These are phyloP conservation scores for Trichoderma aggressivum DNA, from an alignment of 2,329 filamentous ascomycete species.

Conservation along the genomic window DNA sequence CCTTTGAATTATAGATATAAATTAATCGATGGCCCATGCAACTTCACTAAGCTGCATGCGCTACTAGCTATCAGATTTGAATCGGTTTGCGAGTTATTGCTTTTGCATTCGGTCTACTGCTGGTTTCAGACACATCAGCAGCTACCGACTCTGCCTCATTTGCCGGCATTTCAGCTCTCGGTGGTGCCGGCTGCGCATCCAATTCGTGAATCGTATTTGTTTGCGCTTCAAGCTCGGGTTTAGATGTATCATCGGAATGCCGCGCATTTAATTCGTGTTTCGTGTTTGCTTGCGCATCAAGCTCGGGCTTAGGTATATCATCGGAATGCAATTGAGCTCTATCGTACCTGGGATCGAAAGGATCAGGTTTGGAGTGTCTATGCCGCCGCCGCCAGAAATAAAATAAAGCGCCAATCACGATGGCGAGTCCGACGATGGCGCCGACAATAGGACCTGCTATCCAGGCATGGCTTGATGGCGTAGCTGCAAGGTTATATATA, in stretches of 20 bases:
- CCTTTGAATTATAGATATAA: no score
- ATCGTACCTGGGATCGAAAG: background rate
- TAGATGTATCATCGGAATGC: background rate
- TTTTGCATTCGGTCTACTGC: background rate
- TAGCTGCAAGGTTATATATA: background rate
- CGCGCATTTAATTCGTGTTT: no score
- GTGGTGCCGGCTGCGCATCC: background rate
- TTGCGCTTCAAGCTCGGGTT: background rate
- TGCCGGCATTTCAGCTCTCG: background rate
- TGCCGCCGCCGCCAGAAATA: background rate
- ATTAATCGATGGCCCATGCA: no score
- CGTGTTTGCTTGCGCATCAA: no score
- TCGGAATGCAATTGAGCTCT: background rate
- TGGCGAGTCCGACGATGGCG: background rate
- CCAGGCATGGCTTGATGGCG: background rate
- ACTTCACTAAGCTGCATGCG: background rate
- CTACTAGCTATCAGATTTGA: background rate
- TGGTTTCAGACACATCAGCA: background rate
- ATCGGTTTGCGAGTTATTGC: background rate
- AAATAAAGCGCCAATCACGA: background rate
- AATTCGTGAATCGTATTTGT: background rate
- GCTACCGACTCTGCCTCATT: background rate
- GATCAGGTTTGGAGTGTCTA: background rate
- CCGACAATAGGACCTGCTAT: background rate
- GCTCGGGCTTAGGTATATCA: background rate